Evolutionary conservation across 176 grass and related monocot genomes (phyloP), one percentile per base, ranked within the genome.

Genomic region (Thalia dealbata): DNA sequence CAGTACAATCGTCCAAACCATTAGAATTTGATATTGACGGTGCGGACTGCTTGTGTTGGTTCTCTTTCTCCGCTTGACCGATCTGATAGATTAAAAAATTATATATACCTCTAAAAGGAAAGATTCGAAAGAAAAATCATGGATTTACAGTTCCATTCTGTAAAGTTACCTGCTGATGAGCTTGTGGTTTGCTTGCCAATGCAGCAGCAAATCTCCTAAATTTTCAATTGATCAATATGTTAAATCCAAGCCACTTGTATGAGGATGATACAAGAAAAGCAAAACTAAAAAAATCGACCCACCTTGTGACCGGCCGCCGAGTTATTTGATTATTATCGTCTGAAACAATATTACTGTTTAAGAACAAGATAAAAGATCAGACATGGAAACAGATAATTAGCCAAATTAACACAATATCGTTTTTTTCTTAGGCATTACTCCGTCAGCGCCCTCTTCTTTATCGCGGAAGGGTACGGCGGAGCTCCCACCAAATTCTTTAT

Each of bases 271-370:
- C 71, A 69, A 50, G 50, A 28, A 54, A 77, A 71, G 69, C 10
- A 55, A 27, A 28, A 32, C 23, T 21, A 28, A 30, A 30, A 45
- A n/a, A 23, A 64, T 52, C 14, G 61, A 7, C 73, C 82, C 75
- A 92, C 92, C 92, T 87, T 58, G 92, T 92, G 43, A 92, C 48
- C 4, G 89, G 87, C 15, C 81, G 84, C 59, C 67, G 68, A 72
- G 10, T 22, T 18, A 70, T 13, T 14, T 77, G 38, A n/a, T 76
- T 83, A 59, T 76, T 42, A 41, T 85, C 80, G 18, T 45, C 66
- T 68, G 10, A 78, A 58, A 14, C 56, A 22, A 0, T 78, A 51
- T 85, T 85, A 73, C 85, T 91, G 69, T 25, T 80, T 54, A 43
- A 45, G 3, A 67, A 75, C 19, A 55, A 75, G 23, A 43, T 5